Evolutionary conservation across 768 basidiomycete genomes (phyloP), one percentile per base, ranked within the genome.

Genomic region (Collybia sordida): DNA sequence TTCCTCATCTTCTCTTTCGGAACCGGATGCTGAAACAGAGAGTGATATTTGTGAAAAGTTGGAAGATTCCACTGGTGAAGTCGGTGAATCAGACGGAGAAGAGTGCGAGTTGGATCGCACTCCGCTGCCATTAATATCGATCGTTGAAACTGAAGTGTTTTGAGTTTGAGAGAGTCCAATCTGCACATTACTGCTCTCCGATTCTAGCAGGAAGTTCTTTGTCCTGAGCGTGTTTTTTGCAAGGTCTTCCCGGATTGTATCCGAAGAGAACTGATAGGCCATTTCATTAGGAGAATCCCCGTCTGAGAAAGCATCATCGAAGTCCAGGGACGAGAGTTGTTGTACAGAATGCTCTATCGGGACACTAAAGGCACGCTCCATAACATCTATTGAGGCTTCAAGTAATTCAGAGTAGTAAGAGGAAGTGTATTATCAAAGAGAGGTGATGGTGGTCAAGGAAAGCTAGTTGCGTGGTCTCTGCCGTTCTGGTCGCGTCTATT

Each of bases 281-380:
- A 69, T 55, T 49, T 79, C 77, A 35, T 72, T 67, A 50, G 81
- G 81, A 50, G 81, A 81, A 7, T 83, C 81, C 8, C 64, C 71
- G 42, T 83, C 82, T 1, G 77, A 75, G 65, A 90, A 90, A 12
- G 85, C 83, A 62, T 90, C 89, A 67, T 90, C 87, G 35, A 80
- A 64, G 54, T 75, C 67, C 46, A 77, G 66, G 1, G 69, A 50
- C 35, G 69, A 57, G 27, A 59, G 58, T 42, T 57, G 63, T 52
- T 60, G 61, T 41, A 60, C 46, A 27, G 56, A 51, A 11, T 57
- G 35, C 21, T 59, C 45, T 34, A 50, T 38, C 21, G 55, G 53
- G 17, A 47, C 39, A 23, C 54, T 34, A 47, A 50, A 18, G 23
- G 18, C 19, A 24, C 28, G 38, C 24, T 59, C 52, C 60, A 63